Evolutionary conservation across 108 stramenopile genomes (phyloP).

Genomic region (Nannochloropsis salina): DNA sequence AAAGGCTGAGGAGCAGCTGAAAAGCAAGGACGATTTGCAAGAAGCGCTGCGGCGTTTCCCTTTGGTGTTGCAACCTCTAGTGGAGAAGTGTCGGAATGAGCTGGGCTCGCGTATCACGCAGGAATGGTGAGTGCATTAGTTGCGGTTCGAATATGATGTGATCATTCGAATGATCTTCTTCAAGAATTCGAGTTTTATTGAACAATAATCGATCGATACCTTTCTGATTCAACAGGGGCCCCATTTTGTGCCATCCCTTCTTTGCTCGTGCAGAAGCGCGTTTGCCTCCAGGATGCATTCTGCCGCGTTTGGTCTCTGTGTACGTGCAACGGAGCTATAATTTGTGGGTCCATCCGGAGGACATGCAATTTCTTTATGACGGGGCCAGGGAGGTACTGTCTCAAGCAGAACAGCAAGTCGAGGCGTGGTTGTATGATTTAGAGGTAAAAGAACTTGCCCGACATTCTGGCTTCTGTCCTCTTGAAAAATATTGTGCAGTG

Average conservation of each 20-base stretch:
- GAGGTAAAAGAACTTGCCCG: not conserved
- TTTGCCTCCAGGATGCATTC: not conserved
- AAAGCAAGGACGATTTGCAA: slow-evolving; percentile 30
- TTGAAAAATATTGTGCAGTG: not conserved
- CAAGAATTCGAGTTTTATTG: not conserved
- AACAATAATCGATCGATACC: not conserved
- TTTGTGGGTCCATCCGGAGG: not conserved
- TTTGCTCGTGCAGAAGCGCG: not conserved
- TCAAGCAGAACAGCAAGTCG: not conserved
- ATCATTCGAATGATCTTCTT: not conserved
- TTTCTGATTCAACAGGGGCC: not conserved
- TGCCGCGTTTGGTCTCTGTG: not conserved
- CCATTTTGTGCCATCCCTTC: not conserved
- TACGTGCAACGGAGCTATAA: not conserved
- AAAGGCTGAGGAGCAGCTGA: slow-evolving; percentile 14
- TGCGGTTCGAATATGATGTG: not conserved
- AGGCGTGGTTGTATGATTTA: not conserved
- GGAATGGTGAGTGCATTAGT: not conserved
- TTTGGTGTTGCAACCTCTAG: slow-evolving; percentile 39
- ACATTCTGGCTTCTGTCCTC: not conserved
- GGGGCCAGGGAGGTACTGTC: not conserved
- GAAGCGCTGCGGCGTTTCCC: slow-evolving; percentile 43
- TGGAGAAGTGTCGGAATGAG: not conserved
- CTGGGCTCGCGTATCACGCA: not conserved
- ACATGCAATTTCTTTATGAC: not conserved